phyloP scores from a whole-genome alignment of 257 asterid genomes.

The Thymus quinquecostatus region DNA sequence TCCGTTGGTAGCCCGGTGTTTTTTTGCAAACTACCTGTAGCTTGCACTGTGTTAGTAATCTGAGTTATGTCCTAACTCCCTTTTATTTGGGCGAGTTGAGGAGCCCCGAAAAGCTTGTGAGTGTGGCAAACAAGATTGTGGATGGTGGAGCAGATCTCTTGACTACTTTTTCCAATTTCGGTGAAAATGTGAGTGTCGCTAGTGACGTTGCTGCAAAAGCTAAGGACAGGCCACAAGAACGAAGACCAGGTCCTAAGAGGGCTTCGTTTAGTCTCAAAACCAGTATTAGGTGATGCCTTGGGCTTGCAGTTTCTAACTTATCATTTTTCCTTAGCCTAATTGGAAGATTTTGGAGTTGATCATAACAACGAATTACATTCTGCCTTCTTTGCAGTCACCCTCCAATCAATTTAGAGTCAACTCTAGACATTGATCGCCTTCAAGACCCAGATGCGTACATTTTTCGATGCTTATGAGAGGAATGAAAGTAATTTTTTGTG shows the following conservation, averaged over 20 bases:
- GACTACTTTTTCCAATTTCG: constrained; percentile 43
- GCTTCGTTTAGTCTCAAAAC: constrained; percentile 65
- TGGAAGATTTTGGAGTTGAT: constrained; percentile 2
- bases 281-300: constrained; percentile 47
- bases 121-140: constrained; percentile 71
- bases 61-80: constrained; percentile 10
- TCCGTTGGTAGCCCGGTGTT: constrained; percentile 8
- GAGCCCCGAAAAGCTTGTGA: constrained; percentile 64
- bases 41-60: neutral
- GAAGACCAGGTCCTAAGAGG: constrained; percentile 79
- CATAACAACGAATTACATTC: constrained; percentile 28
- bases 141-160: constrained; percentile 60
- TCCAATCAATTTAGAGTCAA: constrained; percentile 47
- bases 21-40: constrained; percentile 1
- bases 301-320: neutral
- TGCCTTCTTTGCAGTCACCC: constrained; percentile 57
- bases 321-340: neutral
- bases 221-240: constrained; percentile 60
- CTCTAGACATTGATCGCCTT: constrained; percentile 47
- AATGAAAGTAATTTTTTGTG: constrained; percentile 57
- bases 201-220: constrained; percentile 46
- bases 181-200: constrained; percentile 38
- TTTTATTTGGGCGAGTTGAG: constrained; percentile 34
- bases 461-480: constrained; percentile 66
- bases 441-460: constrained; percentile 76